Evolutionary conservation across 371 early-diverging fungal genomes (phyloP), one percentile per base, ranked within the genome.

Genomic region (Apophysomyces sp.): DNA sequence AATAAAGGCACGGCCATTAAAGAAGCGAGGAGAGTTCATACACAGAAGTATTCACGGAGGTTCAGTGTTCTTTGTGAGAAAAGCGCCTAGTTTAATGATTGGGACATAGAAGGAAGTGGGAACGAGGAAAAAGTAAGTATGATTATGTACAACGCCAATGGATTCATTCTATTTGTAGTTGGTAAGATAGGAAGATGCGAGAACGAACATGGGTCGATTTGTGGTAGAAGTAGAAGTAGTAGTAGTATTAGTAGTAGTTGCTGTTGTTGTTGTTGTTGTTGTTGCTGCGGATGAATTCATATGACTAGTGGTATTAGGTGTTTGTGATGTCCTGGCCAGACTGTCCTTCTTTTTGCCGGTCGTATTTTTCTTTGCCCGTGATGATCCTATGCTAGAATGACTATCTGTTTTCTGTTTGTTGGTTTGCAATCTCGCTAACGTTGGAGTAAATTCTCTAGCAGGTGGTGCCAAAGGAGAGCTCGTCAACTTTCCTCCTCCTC

Each of bases 121-220:
- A n/a, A 44, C 21, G 27, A 44, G 21, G 21, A 44, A 44, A 44
- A 2, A 44, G 9, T 6, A 44, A 44, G 37, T 11, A 37, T 37
- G 37, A 37, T 9, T 44, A 44, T 44, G n/a, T 44, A 44, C 49
- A 44, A 44, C 49, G 26, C 49, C 49, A 11, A 34, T 34, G 8
- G 34, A 34, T 34, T 34, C 34, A 44, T 44, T 44, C 49, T 44
- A 44, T 44, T 44, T 62, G 60, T 62, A 67, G 34, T 67, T 67
- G 57, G 49, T 44, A 12, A 67, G 58, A 40, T 67, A 67, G 34
- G 58, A 53, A 16, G 67, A 67, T 13, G 67, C 67, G 5, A 67
- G 60, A 15, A 67, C 67, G 55, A 67, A 67, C 67, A 67, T 67
- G 18, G 49, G 62, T 15, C 63, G 55, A 24, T 44, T 36, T 18